These are phyloP conservation scores for Penicillium herquei DNA, from an alignment of 495 filamentous ascomycete species.

Conservation along the genomic window DNA sequence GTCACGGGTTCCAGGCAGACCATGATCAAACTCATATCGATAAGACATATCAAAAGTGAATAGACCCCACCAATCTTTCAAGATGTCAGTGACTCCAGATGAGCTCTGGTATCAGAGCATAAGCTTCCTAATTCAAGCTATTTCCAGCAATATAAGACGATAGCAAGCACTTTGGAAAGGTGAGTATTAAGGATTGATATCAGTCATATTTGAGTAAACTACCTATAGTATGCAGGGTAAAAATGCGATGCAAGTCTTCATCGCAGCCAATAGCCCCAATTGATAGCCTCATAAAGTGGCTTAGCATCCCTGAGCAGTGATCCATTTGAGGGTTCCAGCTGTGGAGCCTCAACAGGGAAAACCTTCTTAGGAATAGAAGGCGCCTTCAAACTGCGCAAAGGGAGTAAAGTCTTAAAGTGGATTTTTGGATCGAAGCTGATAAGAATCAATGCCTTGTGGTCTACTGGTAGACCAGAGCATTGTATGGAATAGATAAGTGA, in stretches of 20 bases:
- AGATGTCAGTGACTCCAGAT: too few relatives aligned
- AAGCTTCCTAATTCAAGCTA: too few relatives aligned
- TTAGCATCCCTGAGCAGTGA: conserved; percentile 31
- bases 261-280: conserved; percentile 40
- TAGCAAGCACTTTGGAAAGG: too few relatives aligned
- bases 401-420: conserved; percentile 31
- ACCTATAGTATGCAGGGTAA: too few relatives aligned
- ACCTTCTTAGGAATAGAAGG: conserved; percentile 1
- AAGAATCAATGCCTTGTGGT: conserved; percentile 53
- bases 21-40: too few relatives aligned
- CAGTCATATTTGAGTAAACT: too few relatives aligned
- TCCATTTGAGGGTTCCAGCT: conserved; percentile 4
- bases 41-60: too few relatives aligned
- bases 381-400: conserved; percentile 12
- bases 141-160: too few relatives aligned
- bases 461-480: conserved; percentile 37
- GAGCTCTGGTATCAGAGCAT: too few relatives aligned
- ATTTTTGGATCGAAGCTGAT: conserved; percentile 63
- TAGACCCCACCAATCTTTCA: too few relatives aligned
- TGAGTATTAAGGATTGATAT: too few relatives aligned
- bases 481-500: conserved; percentile 56
- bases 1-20: too few relatives aligned
- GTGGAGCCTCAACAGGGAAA: conserved; percentile 3
- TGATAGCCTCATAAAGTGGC: conserved; percentile 36
- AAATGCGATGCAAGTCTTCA: conserved; percentile 1